These are phyloP conservation scores for Sicyos baderoa DNA, from an alignment of 306 rosid genomes.

Conservation along the genomic window DNA sequence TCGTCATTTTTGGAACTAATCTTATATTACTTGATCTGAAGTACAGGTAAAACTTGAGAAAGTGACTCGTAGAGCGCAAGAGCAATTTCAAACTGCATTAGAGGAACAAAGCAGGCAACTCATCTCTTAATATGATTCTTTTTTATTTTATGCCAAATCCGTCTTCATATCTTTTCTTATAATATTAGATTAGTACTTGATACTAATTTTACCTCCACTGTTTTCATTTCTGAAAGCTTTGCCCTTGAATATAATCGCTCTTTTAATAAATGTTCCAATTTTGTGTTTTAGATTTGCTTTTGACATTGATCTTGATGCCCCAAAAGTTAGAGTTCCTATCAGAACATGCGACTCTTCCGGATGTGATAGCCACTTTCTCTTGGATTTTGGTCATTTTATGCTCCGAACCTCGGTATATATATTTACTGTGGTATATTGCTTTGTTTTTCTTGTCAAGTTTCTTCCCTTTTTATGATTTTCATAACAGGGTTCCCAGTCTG, in stretches of 20 bases:
- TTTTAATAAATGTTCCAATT: slow-evolving; percentile 11
- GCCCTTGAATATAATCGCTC: background rate
- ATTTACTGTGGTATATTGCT: slow-evolving; percentile 17
- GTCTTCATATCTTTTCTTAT: background rate
- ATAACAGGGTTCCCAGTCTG: slow-evolving; percentile 62
- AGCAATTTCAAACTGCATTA: slow-evolving; percentile 84
- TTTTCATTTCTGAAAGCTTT: background rate
- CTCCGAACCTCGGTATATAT: slow-evolving; percentile 67
- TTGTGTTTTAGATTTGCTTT: slow-evolving; percentile 75
- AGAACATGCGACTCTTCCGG: slow-evolving; percentile 46
- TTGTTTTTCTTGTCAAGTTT: slow-evolving; percentile 22
- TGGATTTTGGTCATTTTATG: slow-evolving; percentile 96
- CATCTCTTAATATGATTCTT: background rate
- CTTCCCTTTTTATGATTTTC: slow-evolving; percentile 24
- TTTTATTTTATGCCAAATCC: slow-evolving; percentile 2
- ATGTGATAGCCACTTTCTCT: slow-evolving; percentile 76
- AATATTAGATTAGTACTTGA: background rate
- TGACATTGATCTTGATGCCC: slow-evolving; percentile 94
- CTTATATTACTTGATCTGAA: slow-evolving; percentile 17
- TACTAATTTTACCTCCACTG: background rate
- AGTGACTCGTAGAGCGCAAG: slow-evolving; percentile 94
- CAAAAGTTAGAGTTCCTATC: slow-evolving; percentile 93
- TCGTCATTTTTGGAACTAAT: slow-evolving; percentile 15
- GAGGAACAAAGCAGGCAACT: slow-evolving; percentile 87
- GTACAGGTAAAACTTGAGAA: slow-evolving; percentile 78